Base-by-base conservation (phyloP, 2,329 filamentous ascomycete species). In the Scolecobasidium constrictum region DNA sequence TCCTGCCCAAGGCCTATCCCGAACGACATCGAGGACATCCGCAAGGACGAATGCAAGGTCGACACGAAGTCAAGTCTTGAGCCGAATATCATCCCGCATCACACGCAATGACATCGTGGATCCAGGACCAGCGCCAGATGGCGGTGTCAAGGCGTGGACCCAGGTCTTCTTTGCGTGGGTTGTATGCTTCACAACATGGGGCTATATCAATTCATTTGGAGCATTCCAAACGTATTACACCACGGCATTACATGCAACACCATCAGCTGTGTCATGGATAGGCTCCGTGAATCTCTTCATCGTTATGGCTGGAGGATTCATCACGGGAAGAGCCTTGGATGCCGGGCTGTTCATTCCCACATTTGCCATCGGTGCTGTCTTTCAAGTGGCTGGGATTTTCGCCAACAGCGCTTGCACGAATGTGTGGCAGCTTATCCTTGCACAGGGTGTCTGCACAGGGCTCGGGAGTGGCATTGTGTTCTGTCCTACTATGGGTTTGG, bases 251-350 rank as follows among this genome's bases (percentile, higher is more conserved):
- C 50, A 50, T 2, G 49, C 57, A 16, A 39, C 56, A 1, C 48
- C 57, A 5, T 70, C 68, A 1, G 63, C 60, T 1, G 69, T 74
- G 35, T 67, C 68, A 3, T 74, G 70, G 69, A 69, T 74, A 19
- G 71, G 71, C 4, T 64, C 64, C 0, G 53, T 71, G 0, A 68
- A 73, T 49, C 62, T 64, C 5, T 72, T 61, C 45, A 48, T 72
- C 1, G 52, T 71, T 0, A 63, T 72, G 36, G 49, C 64, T 19
- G 42, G 68, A 7, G 67, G 67, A 1, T 56, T 63, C 6, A 57
- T 71, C 35, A 59, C 59, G 4, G 59, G 65, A 2, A 59, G 65
- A 3, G 46, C 62, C 0, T 59, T 65, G 20, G 67, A 70, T 48
- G 56, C 56, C 0, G 68, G 68, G 4, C 58, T 61, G 23, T 64